These are phyloP conservation scores for Rhizopus delemar DNA, from an alignment of 371 early-diverging fungal species.

Conservation along the genomic window DNA sequence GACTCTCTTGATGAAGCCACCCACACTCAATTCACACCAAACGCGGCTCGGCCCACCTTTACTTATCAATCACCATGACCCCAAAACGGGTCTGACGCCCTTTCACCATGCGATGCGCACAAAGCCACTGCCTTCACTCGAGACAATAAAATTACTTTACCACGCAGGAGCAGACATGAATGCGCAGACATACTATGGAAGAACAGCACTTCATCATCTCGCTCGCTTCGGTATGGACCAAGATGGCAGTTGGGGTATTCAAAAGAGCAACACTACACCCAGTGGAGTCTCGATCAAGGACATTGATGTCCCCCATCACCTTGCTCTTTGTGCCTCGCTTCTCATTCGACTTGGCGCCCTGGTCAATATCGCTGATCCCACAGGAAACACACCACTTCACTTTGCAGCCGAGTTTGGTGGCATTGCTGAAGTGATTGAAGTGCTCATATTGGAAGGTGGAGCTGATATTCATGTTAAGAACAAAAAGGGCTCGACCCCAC, in stretches of 20 bases:
- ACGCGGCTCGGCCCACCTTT: conserved; percentile 22
- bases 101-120: conserved; percentile 67
- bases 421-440: conserved; percentile 55
- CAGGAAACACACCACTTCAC: conserved; percentile 70
- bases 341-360: conserved; percentile 60
- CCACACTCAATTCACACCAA: conserved; percentile 22
- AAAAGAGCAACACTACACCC: conserved; percentile 27
- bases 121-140: conserved; percentile 61
- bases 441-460: conserved; percentile 49
- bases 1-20: conserved; percentile 53
- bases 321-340: conserved; percentile 53
- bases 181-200: conserved; percentile 62
- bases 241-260: conserved; percentile 52
- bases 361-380: conserved; percentile 62
- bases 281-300: conserved; percentile 5
- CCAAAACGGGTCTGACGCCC: conserved; percentile 64
- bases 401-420: conserved; percentile 67
- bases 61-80: conserved; percentile 63
- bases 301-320: conserved; percentile 35
- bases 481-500: conserved; percentile 53
- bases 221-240: conserved; percentile 56
- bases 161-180: conserved; percentile 71
- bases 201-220: conserved; percentile 67
- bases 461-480: conserved; percentile 53
- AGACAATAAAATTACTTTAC: conserved; percentile 62